These are phyloP conservation scores for Phytophthora macrochlamydospora DNA, from an alignment of 352 stramenopile genomes.

Conservation along the genomic window DNA sequence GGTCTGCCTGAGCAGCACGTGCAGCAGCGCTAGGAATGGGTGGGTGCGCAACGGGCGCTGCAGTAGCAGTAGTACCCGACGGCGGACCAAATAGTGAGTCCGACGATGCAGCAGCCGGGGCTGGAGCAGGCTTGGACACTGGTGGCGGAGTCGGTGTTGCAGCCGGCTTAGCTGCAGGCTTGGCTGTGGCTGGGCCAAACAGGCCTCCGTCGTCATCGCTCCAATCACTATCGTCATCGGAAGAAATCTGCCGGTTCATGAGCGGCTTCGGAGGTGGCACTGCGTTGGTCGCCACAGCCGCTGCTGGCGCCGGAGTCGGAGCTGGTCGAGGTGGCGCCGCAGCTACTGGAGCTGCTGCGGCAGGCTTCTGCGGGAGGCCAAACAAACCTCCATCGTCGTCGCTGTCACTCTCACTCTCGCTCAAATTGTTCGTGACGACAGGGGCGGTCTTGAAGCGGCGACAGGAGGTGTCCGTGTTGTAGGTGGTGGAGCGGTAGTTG, in stretches of 20 bases:
- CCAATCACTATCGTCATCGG: constrained; percentile 65
- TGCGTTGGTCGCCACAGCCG: constrained; percentile 20
- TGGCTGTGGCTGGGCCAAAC: constrained; percentile 48
- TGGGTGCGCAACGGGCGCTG: constrained; percentile 35
- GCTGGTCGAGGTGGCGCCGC: constrained; percentile 24
- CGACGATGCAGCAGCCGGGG: constrained; percentile 14
- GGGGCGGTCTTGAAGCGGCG: constrained; percentile 23
- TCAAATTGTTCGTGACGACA: constrained; percentile 25
- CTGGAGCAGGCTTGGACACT: not conserved
- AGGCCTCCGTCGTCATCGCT: constrained; percentile 61
- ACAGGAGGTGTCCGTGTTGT: constrained; percentile 4
- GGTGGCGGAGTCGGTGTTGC: constrained; percentile 10
- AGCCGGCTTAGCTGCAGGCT: constrained; percentile 24
- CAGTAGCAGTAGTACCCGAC: constrained; percentile 9
- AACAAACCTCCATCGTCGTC: constrained; percentile 51
- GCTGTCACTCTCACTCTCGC: constrained; percentile 42
- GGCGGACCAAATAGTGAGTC: constrained; percentile 33
- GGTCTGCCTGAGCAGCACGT: constrained; percentile 43
- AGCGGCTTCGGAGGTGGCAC: constrained; percentile 38
- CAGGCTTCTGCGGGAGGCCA: constrained; percentile 35
- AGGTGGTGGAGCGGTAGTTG: constrained; percentile 3
- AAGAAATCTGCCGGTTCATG: constrained; percentile 51
- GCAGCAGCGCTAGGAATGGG: constrained; percentile 57
- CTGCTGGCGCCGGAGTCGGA: constrained; percentile 8
- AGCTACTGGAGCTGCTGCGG: constrained; percentile 11